phyloP scores from a whole-genome alignment of 1,284 basidiomycete genomes.

The Xanthoconium separans region DNA sequence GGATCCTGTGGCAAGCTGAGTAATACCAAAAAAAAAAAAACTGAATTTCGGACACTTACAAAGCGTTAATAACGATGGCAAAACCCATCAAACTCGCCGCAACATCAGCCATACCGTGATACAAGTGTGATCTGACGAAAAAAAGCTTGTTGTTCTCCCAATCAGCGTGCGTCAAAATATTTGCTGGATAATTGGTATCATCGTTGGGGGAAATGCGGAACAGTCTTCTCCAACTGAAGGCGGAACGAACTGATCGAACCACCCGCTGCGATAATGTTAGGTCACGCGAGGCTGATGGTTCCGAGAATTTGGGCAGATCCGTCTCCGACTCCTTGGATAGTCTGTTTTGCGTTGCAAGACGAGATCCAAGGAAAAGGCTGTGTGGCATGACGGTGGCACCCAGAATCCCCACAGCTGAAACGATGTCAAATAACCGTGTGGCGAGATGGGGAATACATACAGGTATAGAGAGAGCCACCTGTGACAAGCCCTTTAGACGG shows the following conservation, averaged over 20 bases:
- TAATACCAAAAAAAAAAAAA: not conserved
- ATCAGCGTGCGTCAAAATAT: conserved; percentile 45
- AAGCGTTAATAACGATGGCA: conserved; percentile 84
- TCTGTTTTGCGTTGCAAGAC: conserved; percentile 80
- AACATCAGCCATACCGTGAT: conserved; percentile 73
- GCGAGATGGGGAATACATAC: conserved; percentile 38
- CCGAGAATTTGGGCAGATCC: conserved; percentile 12
- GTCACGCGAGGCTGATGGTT: not conserved
- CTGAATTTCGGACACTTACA: conserved; percentile 43
- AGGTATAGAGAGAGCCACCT: conserved; percentile 74
- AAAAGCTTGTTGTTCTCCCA: conserved; percentile 64
- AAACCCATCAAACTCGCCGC: conserved; percentile 71
- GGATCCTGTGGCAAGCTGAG: conserved; percentile 47
- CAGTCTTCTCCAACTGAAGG: conserved; percentile 20
- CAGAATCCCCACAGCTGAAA: conserved; percentile 74
- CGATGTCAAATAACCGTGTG: conserved; percentile 4
- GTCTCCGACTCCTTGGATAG: conserved; percentile 30
- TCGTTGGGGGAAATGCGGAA: conserved; percentile 24
- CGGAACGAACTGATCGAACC: conserved; percentile 4
- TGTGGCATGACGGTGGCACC: conserved; percentile 92
- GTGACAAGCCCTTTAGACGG: conserved; percentile 71
- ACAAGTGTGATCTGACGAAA: conserved; percentile 76
- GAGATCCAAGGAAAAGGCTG: conserved; percentile 85
- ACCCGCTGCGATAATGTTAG: conserved; percentile 8
- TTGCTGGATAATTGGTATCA: conserved; percentile 18